Evolutionary conservation across 169 alveolate species (phyloP).

Genomic region (Plasmodium billcollinsi): DNA sequence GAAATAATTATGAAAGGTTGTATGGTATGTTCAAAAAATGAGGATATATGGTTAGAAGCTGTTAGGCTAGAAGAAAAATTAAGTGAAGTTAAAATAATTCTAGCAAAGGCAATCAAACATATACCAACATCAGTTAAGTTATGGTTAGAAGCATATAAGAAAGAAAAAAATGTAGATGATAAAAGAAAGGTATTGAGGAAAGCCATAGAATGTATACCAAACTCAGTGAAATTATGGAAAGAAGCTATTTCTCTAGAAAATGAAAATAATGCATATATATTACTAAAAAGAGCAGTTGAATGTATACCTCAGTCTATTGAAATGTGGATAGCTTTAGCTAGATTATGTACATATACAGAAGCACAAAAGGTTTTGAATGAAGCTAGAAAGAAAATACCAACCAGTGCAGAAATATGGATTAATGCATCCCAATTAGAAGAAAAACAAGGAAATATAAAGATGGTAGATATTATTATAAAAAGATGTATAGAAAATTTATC

Average conservation of each 20-base stretch:
- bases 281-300: slow-evolving; percentile 98
- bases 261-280: slow-evolving; percentile 94
- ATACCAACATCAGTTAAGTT: slow-evolving; percentile 93
- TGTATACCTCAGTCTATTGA: slow-evolving; percentile 98
- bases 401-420: slow-evolving; percentile 96
- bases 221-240: slow-evolving; percentile 98
- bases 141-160: slow-evolving; percentile 97
- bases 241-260: slow-evolving; percentile 96
- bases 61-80: slow-evolving; percentile 96
- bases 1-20: slow-evolving; percentile 97
- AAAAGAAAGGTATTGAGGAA: slow-evolving; percentile 93
- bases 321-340: slow-evolving; percentile 98
- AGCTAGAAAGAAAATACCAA: slow-evolving; percentile 98
- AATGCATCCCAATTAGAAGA: slow-evolving; percentile 98
- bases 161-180: slow-evolving; percentile 92
- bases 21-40: slow-evolving; percentile 96
- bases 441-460: slow-evolving; percentile 88
- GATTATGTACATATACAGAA: slow-evolving; percentile 96
- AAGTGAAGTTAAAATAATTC: slow-evolving; percentile 94
- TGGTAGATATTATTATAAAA: slow-evolving; percentile 88
- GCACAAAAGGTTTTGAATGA: slow-evolving; percentile 97
- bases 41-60: slow-evolving; percentile 99
- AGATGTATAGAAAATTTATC: slow-evolving; percentile 91
- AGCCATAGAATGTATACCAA: slow-evolving; percentile 97
- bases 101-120: slow-evolving; percentile 93